Percentiles rank a stretch among this genome's conserved stretches.
Evolutionary conservation across 2,329 filamentous ascomycete species (phyloP).

Genomic region (Neonectria ditissima): DNA sequence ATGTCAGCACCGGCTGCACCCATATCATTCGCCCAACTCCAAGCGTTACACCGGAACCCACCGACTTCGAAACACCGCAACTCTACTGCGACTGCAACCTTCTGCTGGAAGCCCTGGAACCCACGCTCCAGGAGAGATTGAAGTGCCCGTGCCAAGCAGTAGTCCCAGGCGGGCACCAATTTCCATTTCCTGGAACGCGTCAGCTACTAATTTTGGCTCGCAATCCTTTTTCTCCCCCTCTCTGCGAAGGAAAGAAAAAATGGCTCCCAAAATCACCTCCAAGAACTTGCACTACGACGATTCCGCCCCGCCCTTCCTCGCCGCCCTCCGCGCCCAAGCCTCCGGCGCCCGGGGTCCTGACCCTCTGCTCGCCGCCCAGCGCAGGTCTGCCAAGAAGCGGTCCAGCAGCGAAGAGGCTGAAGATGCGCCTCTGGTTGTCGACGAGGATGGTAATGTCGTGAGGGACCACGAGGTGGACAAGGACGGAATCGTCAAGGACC

Average conservation of each 20-base stretch:
- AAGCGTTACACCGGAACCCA: constrained; percentile 22
- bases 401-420: constrained; percentile 78
- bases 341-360: constrained; percentile 63
- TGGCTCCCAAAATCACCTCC: constrained; percentile 73
- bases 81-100: neutral
- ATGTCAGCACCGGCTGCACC: constrained; percentile 7
- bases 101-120: neutral
- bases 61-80: neutral
- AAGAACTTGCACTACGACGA: constrained; percentile 77
- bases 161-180: constrained; percentile 9
- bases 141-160: constrained; percentile 10
- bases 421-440: constrained; percentile 79
- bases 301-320: constrained; percentile 71
- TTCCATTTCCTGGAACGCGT: constrained; percentile 10
- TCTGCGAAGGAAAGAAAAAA: constrained; percentile 38
- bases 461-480: constrained; percentile 61
- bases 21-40: constrained; percentile 8
- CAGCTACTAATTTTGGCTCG: constrained; percentile 26
- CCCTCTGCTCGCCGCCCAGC: constrained; percentile 61
- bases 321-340: constrained; percentile 65
- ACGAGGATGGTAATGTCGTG: constrained; percentile 77
- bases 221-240: neutral
- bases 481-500: constrained; percentile 56
- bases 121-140: neutral
- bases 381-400: constrained; percentile 64